Base-by-base conservation (phyloP, 805 yeast genomes). In the Saccharomyces paradoxus region DNA sequence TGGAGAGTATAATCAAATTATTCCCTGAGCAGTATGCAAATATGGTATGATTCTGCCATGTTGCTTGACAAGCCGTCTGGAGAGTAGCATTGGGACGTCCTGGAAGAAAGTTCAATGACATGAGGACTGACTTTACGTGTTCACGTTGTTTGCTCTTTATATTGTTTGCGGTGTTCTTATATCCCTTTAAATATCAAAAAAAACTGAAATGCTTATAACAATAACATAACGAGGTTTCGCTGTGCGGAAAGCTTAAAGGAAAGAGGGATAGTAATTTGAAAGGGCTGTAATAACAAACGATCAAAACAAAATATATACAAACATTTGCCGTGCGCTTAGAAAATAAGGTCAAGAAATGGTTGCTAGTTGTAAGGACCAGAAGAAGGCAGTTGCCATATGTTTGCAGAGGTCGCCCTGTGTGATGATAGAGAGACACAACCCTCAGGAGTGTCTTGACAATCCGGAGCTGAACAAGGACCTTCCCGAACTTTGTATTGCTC, bases 321-420 rank as follows among this genome's bases (percentile, higher is more conserved):
- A 37, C 17, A 37, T 9, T 37, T 8, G 44, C 17, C 4, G 27
- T 28, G 41, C 12, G 24, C 9, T 17, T 7, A 2, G 13, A 4
- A 48, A 9, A 41, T 21, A 52, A 41, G 14, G 14, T 3, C 24
- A 50, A 14, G 17, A 58, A 14, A 80, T 81, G 86, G 84, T 81
- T 53, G 85, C 84, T 49, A 90, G 96, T 77, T 92, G 99, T 70
- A 86, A 87, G 65, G 99, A 92, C 71, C 95, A 92, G 67, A 82
- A 91, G 65, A 89, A 82, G 63, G 96, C 96, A n/a, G 88, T 94
- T 55, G 98, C 98, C 9, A 84, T 92, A 22, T 92, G 99, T 69
- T 78, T 92, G 50, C 99, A 92, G 70, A 81, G 97, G 65, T 90
- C 97, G 4, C 98, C 98, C 14, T 92, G 99, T 71, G 99, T 92